A percentile compares a stretch with the other conserved stretches of the same genome.
Evolutionary conservation across 1,284 basidiomycete species (phyloP).

Genomic region (Chiua sp.): DNA sequence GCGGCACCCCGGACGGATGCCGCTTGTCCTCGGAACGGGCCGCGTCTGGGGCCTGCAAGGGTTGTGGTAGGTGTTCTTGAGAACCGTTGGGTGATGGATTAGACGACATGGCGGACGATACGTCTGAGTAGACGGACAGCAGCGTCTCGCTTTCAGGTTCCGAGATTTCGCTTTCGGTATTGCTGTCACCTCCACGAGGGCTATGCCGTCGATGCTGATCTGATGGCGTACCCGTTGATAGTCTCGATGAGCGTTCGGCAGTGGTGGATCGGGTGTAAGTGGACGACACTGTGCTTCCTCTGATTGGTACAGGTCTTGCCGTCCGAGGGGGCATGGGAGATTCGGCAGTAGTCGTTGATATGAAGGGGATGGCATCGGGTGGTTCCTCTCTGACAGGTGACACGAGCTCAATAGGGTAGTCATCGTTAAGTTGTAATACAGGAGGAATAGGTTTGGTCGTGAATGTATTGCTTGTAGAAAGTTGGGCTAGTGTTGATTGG

Average conservation of each 20-base stretch:
- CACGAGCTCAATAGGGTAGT: constrained; percentile 27
- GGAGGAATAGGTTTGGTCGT: constrained; percentile 33
- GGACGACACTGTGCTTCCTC: constrained; percentile 19
- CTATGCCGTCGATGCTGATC: constrained; percentile 29
- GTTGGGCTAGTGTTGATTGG: constrained; percentile 24
- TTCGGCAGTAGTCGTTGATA: constrained; percentile 56
- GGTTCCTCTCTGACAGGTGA: constrained; percentile 9
- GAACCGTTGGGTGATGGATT: constrained; percentile 38
- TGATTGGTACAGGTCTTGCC: constrained; percentile 16
- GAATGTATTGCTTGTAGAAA: constrained; percentile 32
- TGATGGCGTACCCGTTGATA: constrained; percentile 40
- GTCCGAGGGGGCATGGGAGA: constrained; percentile 36
- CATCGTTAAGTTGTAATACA: constrained; percentile 35
- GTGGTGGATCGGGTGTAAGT: background rate
- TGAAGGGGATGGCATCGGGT: constrained; percentile 50
- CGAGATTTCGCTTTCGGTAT: constrained; percentile 52
- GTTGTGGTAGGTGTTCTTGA: constrained; percentile 25
- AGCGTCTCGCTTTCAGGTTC: constrained; percentile 38
- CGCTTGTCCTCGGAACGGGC: constrained; percentile 4
- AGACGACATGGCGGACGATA: constrained; percentile 46
- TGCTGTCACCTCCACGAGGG: constrained; percentile 35
- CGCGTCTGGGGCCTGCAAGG: constrained; percentile 10
- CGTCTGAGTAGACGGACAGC: constrained; percentile 43
- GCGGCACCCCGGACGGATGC: constrained; percentile 37
- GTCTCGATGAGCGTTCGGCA: constrained; percentile 24